Evolutionary conservation across 2,329 filamentous ascomycete species (phyloP), one percentile per base, ranked within the genome.

Genomic region (Claviceps spartinae): DNA sequence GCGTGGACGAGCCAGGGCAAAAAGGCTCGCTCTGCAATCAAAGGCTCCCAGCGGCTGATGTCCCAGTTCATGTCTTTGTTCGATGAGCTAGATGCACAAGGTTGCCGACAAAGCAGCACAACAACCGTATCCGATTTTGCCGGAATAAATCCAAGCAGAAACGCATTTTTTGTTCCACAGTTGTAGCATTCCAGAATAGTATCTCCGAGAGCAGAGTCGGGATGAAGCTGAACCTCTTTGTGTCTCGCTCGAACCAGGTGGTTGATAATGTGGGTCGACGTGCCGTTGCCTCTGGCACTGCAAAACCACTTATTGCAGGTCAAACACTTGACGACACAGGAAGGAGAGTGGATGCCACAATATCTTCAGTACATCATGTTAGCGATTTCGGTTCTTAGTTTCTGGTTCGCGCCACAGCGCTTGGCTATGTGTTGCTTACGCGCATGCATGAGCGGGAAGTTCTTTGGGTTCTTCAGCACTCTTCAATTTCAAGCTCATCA

Each of bases 11-110:
- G 86, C 93, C 93, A 98, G 41, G 85, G 79, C 40, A 98, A 71
- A 65, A 98, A 98, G 16, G 89, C 93, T 48, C 93, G 88, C 64
- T 98, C 93, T 68, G 96, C 90, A 58, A 98, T 97, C 54, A 98
- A 76, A 13, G 93, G 93, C 66, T 97, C 90, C 93, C 93, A 98
- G 64, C 90, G 83, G 26, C 91, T 95, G 5, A 90, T 94, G 67
- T 98, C 93, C 93, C 93, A 98, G 67, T 93, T 98, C 90, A 98
- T 97, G 63, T 98, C 93, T 70, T 98, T 98, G 58, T 88, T 91
- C 37, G 93, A 97, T 1, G 90, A 86, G 71, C 87, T 91, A 30
- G 93, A 85, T 37, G 91, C 93, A 68, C 93, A 98, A 47, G 93
- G 93, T 69, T 97, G 93, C 55, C 93, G 89, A 67, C 93, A 98